These are phyloP conservation scores for Microbotryum violaceum DNA, from an alignment of 1,284 basidiomycete genomes.

Conservation along the genomic window DNA sequence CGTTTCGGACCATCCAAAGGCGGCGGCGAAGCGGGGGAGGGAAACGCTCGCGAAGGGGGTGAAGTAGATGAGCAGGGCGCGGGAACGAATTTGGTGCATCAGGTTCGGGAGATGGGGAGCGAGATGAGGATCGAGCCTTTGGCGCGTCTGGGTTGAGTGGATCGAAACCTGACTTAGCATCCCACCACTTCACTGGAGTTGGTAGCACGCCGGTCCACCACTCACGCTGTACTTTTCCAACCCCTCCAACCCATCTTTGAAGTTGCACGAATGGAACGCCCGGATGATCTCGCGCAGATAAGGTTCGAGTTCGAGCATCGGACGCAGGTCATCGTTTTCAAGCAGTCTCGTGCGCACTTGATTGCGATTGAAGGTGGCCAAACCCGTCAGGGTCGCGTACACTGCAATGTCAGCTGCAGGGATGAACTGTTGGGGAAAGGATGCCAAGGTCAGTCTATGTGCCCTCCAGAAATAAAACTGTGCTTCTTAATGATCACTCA, in stretches of 20 bases:
- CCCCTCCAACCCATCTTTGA: slow-evolving; percentile 66
- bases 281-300: slow-evolving; percentile 73
- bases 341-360: slow-evolving; percentile 60
- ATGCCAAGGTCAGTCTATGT: not conserved
- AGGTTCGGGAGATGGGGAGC: slow-evolving; percentile 55
- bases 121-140: slow-evolving; percentile 67
- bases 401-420: slow-evolving; percentile 71
- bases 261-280: slow-evolving; percentile 70
- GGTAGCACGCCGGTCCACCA: slow-evolving; percentile 6
- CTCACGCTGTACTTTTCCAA: slow-evolving; percentile 64
- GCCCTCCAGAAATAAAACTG: not conserved
- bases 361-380: slow-evolving; percentile 62
- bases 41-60: slow-evolving; percentile 71
- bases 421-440: slow-evolving; percentile 51
- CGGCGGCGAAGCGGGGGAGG: slow-evolving; percentile 65
- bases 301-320: slow-evolving; percentile 75
- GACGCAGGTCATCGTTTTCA: slow-evolving; percentile 60
- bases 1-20: slow-evolving; percentile 69
- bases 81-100: slow-evolving; percentile 57
- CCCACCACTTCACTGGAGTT: not conserved
- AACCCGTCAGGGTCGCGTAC: slow-evolving; percentile 69
- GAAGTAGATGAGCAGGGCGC: slow-evolving; percentile 73
- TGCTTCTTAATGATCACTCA: slow-evolving; percentile 5
- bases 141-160: slow-evolving; percentile 52
- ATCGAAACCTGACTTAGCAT: not conserved